Evolutionary conservation across 1,284 basidiomycete genomes (phyloP), one percentile per base, ranked within the genome.

Genomic region (Sanghuangporus baumii): DNA sequence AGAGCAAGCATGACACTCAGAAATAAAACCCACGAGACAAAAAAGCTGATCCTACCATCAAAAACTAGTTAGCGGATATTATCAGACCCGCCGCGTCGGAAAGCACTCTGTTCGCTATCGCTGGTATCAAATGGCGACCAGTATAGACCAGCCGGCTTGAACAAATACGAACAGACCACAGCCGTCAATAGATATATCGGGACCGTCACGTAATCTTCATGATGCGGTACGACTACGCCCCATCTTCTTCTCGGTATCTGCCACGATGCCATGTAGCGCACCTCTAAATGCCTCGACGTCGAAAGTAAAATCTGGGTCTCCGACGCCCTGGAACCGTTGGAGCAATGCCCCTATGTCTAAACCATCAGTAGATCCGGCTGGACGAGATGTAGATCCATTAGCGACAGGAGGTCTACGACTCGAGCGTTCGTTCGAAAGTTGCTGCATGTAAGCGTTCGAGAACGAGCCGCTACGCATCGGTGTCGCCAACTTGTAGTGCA

Each of bases 201-300:
- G 8, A 46, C 43, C 43, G 26, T 31, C 26, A 31, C 26, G 26
- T 31, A 31, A 31, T 31, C 26, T 31, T 31, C 26, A 31, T 31
- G 26, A 4, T 31, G 26, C 26, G 26, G 26, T 31, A 14, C 43
- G 43, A 7, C 7, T 18, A 46, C 43, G 43, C 7, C 43, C 43
- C 6, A 7, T 14, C 59, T 40, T 41, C 23, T 47, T 38, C 12
- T 50, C 26, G 18, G 18, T 43, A 41, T 34, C 50, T n/a, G 59
- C 40, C 38, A 46, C 61, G 40, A 61, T 57, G 5, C 55, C 63
- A n/a, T 56, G 48, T 38, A 65, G 26, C 12, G 63, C 56, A n/a
- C 63, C 60, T 7, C 63, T 43, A 36, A 65, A 65, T 23, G 63
- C 63, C 40, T 65, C 63, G n/a, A 65, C 63, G 46, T 65, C 63